Conservation (phyloP, 2,329 filamentous ascomycete genomes). For the Aspergillus puulaauensis region DNA sequence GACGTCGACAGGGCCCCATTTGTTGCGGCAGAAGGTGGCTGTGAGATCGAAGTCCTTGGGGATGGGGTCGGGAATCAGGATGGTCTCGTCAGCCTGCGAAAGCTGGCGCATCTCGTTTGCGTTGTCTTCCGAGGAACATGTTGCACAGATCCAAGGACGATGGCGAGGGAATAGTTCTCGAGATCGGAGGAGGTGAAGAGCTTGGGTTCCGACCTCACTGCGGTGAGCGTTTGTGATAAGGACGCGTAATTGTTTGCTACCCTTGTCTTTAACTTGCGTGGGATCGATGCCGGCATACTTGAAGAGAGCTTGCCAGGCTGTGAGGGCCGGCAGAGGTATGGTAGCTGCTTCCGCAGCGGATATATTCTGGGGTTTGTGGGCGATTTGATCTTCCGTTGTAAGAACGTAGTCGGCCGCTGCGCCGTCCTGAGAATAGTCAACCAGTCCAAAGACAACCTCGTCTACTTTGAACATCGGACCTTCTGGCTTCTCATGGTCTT, state of each 20-base stretch:
- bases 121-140: slow-evolving; percentile 28
- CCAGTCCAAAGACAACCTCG: slow-evolving; percentile 41
- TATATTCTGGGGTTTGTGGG: slow-evolving; percentile 39
- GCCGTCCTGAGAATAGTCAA: slow-evolving; percentile 39
- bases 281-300: slow-evolving; percentile 34
- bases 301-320: slow-evolving; percentile 45
- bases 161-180: slow-evolving; percentile 30
- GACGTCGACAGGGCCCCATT: slow-evolving; percentile 40
- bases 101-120: slow-evolving; percentile 26
- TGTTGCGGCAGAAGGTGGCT: slow-evolving; percentile 28
- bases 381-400: slow-evolving; percentile 39
- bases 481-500: slow-evolving; percentile 28
- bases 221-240: slow-evolving; percentile 39
- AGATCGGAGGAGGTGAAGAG: slow-evolving; percentile 38
- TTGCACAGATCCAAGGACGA: slow-evolving; percentile 40
- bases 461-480: slow-evolving; percentile 41
- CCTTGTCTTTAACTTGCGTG: slow-evolving; percentile 11
- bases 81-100: slow-evolving; percentile 34
- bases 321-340: slow-evolving; percentile 39
- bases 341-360: slow-evolving; percentile 34
- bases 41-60: slow-evolving; percentile 30
- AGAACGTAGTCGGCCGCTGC: slow-evolving; percentile 43
- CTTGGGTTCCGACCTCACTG: slow-evolving; percentile 39
- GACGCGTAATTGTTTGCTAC: slow-evolving; percentile 25
- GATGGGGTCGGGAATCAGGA: slow-evolving; percentile 29